Evolutionary conservation across 1,284 basidiomycete genomes (phyloP).

Genomic region (Pterula multifida): DNA sequence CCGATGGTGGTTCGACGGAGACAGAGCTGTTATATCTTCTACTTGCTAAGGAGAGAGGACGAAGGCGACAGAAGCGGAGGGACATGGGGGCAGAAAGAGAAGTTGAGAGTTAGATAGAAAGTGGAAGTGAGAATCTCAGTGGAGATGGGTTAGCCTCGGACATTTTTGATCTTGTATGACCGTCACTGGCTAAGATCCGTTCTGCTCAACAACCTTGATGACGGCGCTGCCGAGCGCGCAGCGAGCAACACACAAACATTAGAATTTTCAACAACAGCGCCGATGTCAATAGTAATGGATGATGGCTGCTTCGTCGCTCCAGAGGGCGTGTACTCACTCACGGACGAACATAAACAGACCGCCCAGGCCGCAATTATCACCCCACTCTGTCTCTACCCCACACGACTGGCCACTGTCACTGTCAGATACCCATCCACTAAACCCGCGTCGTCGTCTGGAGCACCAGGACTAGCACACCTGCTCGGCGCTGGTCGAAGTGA

Average conservation of each 20-base stretch:
- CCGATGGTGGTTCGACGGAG: slow-evolving; percentile 34
- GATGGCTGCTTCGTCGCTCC: slow-evolving; percentile 75
- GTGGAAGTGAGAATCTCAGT: not conserved
- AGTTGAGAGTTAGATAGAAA: not conserved
- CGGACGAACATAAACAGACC: slow-evolving; percentile 59
- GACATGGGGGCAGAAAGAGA: slow-evolving; percentile 1
- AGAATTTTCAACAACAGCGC: slow-evolving; percentile 2
- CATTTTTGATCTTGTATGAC: slow-evolving; percentile 17
- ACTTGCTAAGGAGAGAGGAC: not conserved
- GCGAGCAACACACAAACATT: not conserved
- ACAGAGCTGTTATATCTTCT: slow-evolving; percentile 9
- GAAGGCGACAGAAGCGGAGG: slow-evolving; percentile 1
- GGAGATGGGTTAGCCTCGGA: not conserved
- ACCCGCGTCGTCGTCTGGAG: slow-evolving; percentile 24
- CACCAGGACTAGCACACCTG: slow-evolving; percentile 52
- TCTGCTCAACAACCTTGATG: not conserved
- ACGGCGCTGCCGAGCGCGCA: not conserved
- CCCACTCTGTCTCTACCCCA: slow-evolving; percentile 40
- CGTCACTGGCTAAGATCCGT: slow-evolving; percentile 28
- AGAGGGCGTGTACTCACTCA: slow-evolving; percentile 76
- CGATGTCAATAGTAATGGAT: slow-evolving; percentile 39
- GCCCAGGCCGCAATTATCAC: slow-evolving; percentile 34
- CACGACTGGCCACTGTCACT: slow-evolving; percentile 47
- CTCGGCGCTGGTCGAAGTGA: slow-evolving; percentile 53
- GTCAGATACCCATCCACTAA: slow-evolving; percentile 49